Base-by-base conservation (phyloP, 2,329 filamentous ascomycete species). In the Myriosclerotinia scirpicola region DNA sequence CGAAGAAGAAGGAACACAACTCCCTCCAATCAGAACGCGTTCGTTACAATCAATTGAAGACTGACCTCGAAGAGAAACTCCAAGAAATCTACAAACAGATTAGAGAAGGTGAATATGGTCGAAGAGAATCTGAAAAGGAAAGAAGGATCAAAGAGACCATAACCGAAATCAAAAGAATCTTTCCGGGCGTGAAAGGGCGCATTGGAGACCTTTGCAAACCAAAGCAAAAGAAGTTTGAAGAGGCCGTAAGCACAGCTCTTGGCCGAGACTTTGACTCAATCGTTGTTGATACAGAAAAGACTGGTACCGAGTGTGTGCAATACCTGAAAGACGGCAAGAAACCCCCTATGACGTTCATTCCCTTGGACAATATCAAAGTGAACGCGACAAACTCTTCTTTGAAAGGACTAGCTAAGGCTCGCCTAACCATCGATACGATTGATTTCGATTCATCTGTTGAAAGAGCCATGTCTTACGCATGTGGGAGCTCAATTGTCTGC, bases 351-450 rank as follows among this genome's bases (percentile, higher is more conserved):
- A 97, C 92, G 1, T 98, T 99, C 78, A 93, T 98, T 70, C 95
- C 95, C 0, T 84, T 99, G 22, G 95, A 99, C 81, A 97, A 96
- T 63, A 97, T 99, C 77, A 96, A 98, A 75, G 93, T 97, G 76
- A 93, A 92, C 77, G 88, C 92, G 14, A 87, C 95, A 67, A 96
- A 96, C 76, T 91, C 92, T 6, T 93, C 92, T 68, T 83, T 99
- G 71, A 97, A 97, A 79, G 92, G 93, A 38, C 90, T 97, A 77
- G 85, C 91, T 65, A 90, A 91, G 50, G 92, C 91, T 78, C 88
- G 94, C 9, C 85, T 97, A 67, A 96, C 94, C 0, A 96, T 99
- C 70, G 95, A 99, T 77, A 96, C 93, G 0, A 94, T 99, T 73
- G 93, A 97, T 75, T 99, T 95, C 75, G 95, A 98, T 73, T 85